phyloP scores from a whole-genome alignment of 495 filamentous ascomycete genomes.

The Neurospora sp. region DNA sequence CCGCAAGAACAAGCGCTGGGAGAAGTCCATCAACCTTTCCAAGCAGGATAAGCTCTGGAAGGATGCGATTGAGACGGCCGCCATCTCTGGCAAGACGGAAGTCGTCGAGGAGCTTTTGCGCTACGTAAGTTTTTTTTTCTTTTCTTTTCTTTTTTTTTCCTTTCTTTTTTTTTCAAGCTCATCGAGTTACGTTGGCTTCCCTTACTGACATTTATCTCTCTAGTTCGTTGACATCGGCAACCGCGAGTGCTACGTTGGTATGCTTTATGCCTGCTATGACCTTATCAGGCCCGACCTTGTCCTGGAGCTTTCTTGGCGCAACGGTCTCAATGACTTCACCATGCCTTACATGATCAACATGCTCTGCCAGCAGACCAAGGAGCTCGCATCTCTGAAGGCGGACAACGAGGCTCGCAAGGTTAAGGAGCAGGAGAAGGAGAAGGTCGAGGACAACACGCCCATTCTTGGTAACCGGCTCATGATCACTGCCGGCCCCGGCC shows the following conservation, averaged over 20 bases:
- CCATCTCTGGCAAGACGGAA: slow-evolving; percentile 83
- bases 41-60: slow-evolving; percentile 99
- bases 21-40: slow-evolving; percentile 95
- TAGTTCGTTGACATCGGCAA: slow-evolving; percentile 99
- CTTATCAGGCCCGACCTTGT: slow-evolving; percentile 85
- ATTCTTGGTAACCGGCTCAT: slow-evolving; percentile 91
- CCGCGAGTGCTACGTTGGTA: slow-evolving; percentile 97
- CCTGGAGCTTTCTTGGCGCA: slow-evolving; percentile 94
- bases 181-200: not conserved
- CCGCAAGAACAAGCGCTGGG: slow-evolving; percentile 99
- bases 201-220: slow-evolving; percentile 20
- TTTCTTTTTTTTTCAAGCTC: not conserved
- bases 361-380: slow-evolving; percentile 77
- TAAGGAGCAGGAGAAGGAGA: slow-evolving; percentile 74
- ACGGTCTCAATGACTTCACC: slow-evolving; percentile 90
- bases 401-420: slow-evolving; percentile 97
- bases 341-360: slow-evolving; percentile 99
- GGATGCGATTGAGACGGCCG: slow-evolving; percentile 97
- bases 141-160: slow-evolving; percentile 12
- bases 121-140: slow-evolving; percentile 62
- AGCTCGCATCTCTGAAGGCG: slow-evolving; percentile 76
- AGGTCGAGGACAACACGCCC: slow-evolving; percentile 82
- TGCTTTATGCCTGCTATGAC: slow-evolving; percentile 98
- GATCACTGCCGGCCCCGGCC: slow-evolving; percentile 84
- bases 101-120: slow-evolving; percentile 91